A percentile compares a stretch with the other conserved stretches of the same genome.
These are phyloP conservation scores for Microdochium paspali DNA, from an alignment of 2,329 filamentous ascomycete species.

Conservation along the genomic window DNA sequence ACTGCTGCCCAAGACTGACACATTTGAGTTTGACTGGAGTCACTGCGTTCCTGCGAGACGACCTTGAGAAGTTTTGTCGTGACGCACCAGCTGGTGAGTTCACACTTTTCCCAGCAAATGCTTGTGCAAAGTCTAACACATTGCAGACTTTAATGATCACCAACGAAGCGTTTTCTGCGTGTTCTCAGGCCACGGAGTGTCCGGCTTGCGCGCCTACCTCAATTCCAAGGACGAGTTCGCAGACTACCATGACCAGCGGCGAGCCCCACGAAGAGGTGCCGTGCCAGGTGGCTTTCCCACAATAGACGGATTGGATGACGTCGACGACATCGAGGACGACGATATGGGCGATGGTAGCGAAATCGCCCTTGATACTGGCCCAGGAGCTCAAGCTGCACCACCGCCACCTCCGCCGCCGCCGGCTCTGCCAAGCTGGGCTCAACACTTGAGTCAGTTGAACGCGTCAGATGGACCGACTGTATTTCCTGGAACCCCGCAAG, in stretches of 20 bases:
- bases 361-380: constrained; percentile 15
- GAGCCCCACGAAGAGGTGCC: neutral
- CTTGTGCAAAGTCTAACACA: constrained; percentile 5
- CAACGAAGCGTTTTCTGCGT: constrained; percentile 96
- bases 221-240: constrained; percentile 46
- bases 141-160: constrained; percentile 81
- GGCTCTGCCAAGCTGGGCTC: constrained; percentile 9
- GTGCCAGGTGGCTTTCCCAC: constrained; percentile 4
- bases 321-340: constrained; percentile 19
- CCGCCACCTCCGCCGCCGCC: constrained; percentile 13
- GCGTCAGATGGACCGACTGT: neutral
- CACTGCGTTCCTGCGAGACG: constrained; percentile 76
- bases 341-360: constrained; percentile 24
- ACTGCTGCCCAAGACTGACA: constrained; percentile 84
- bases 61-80: constrained; percentile 78
- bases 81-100: constrained; percentile 63
- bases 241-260: constrained; percentile 16
- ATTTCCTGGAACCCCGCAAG: neutral
- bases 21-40: constrained; percentile 93
- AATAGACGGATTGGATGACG: constrained; percentile 18
- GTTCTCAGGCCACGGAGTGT: constrained; percentile 82
- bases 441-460: neutral
- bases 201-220: constrained; percentile 66
- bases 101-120: neutral
- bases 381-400: constrained; percentile 6